These are phyloP conservation scores for Cystofilobasidium macerans DNA, from an alignment of 768 basidiomycete genomes.

Conservation along the genomic window DNA sequence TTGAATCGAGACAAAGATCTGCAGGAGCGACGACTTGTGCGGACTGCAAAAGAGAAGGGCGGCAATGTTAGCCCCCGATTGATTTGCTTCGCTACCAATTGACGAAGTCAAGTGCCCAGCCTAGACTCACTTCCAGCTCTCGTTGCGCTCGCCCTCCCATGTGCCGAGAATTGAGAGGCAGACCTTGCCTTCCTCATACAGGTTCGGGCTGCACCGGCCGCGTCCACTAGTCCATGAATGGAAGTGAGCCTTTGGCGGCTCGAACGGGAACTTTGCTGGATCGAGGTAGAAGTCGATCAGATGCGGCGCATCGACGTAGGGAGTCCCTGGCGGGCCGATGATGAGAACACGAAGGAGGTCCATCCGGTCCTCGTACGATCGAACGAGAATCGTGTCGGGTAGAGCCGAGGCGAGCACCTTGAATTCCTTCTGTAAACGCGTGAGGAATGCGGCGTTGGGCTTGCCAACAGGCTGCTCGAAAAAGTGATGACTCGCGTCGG, in stretches of 20 bases:
- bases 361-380: conserved; percentile 77
- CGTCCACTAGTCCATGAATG: conserved; percentile 90
- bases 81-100: too few species aligned
- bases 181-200: conserved; percentile 93
- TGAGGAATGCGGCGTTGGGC: conserved; percentile 61
- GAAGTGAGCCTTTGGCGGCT: conserved; percentile 77
- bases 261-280: conserved; percentile 45
- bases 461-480: conserved; percentile 46
- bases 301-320: conserved; percentile 60
- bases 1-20: conserved; percentile 87
- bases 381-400: conserved; percentile 83
- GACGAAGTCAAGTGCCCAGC: too few species aligned
- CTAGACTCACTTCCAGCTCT: conserved; percentile 57
- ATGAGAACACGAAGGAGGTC: conserved; percentile 81
- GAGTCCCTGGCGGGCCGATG: conserved; percentile 84
- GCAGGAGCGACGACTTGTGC: conserved; percentile 69
- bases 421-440: conserved; percentile 72
- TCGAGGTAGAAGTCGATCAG: conserved; percentile 87
- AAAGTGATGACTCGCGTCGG: conserved; percentile 74
- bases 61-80: neutral
- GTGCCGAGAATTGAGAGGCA: conserved; percentile 84
- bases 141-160: conserved; percentile 78
- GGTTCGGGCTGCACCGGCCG: conserved; percentile 54
- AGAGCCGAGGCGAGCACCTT: conserved; percentile 63
- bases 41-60: conserved; percentile 38